These are phyloP conservation scores for Lactifluus volemus DNA, from an alignment of 768 basidiomycete species.

Conservation along the genomic window DNA sequence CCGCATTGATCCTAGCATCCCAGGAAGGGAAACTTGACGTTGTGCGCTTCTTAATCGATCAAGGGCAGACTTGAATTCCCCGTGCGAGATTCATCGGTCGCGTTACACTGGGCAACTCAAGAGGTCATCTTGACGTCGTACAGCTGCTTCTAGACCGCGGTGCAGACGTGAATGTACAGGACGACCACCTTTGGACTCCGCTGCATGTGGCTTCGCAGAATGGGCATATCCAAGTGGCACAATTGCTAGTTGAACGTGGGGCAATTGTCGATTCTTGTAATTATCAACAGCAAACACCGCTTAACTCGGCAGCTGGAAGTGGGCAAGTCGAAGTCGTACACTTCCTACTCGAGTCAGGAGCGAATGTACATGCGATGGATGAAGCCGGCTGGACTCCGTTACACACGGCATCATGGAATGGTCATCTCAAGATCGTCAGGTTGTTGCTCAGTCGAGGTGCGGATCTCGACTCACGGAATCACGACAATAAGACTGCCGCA, in stretches of 20 bases:
- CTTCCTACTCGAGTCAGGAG: too few relatives aligned
- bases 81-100: neutral
- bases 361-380: neutral
- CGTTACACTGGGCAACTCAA: neutral
- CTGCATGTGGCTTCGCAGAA: too few relatives aligned
- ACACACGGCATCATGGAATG: neutral
- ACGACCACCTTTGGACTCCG: too few relatives aligned
- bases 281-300: too few relatives aligned
- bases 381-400: neutral
- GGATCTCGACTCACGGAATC: neutral
- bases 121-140: neutral
- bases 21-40: neutral
- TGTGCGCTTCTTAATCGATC: neutral
- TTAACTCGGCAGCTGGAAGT: too few relatives aligned
- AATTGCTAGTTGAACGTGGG: too few relatives aligned
- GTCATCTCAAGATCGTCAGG: neutral
- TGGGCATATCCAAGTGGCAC: too few relatives aligned
- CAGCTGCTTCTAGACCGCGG: neutral
- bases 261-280: too few relatives aligned
- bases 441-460: neutral
- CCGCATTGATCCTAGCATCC: neutral
- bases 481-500: neutral
- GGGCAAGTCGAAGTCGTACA: too few relatives aligned
- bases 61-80: neutral
- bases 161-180: too few relatives aligned